These are phyloP conservation scores for Colletotrichum cuscutae DNA, from an alignment of 2,329 filamentous ascomycete genomes.

Conservation along the genomic window DNA sequence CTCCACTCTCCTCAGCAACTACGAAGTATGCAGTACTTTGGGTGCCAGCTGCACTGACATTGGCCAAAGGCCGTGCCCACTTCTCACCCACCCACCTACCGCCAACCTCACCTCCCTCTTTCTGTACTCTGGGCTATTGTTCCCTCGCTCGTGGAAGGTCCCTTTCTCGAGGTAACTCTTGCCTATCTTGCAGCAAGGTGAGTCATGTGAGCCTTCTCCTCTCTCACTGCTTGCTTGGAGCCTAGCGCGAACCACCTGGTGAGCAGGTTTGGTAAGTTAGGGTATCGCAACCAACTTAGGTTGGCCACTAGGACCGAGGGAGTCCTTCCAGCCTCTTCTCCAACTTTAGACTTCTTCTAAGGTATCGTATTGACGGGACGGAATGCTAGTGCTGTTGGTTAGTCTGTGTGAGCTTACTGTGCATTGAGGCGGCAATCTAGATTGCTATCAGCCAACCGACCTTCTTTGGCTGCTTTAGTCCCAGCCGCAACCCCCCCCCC, in stretches of 20 bases:
- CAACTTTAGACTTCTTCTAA: neutral
- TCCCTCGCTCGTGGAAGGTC: neutral
- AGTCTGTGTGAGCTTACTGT: neutral
- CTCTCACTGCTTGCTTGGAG: neutral
- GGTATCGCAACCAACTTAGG: neutral
- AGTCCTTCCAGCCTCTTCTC: neutral
- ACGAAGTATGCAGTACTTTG: too few species aligned
- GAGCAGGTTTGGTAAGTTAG: neutral
- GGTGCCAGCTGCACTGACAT: neutral
- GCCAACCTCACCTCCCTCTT: neutral
- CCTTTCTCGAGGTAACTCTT: neutral
- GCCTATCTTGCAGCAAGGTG: neutral
- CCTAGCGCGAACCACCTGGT: neutral
- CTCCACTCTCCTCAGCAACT: neutral
- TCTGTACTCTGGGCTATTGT: neutral
- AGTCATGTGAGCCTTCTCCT: neutral
- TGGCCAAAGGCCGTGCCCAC: neutral
- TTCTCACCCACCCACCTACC: neutral
- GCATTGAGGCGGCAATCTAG: neutral
- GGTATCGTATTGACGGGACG: neutral
- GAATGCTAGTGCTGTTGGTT: neutral
- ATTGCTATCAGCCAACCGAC: neutral
- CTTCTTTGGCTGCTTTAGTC: neutral
- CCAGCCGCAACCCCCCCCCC: neutral
- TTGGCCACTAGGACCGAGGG: conserved; percentile 18